A percentile compares a stretch with the other conserved stretches of the same genome.
These are phyloP conservation scores for Cadophora sp. DNA, from an alignment of 2,329 filamentous ascomycete species.

Conservation along the genomic window DNA sequence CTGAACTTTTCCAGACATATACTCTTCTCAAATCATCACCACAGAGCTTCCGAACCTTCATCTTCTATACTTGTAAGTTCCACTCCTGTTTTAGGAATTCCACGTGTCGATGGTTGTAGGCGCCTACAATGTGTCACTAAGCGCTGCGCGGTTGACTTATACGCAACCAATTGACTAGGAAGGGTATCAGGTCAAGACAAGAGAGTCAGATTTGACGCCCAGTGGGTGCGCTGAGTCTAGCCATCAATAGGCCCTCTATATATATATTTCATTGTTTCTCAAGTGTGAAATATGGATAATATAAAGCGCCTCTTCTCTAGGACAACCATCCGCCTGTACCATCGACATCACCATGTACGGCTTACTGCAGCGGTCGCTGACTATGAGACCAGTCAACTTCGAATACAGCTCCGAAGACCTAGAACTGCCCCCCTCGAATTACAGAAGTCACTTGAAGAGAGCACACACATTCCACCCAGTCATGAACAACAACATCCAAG, in stretches of 20 bases:
- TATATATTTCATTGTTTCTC: background rate
- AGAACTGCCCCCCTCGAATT: conserved; percentile 1
- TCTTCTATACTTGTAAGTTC: conserved; percentile 2
- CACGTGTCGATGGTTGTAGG: background rate
- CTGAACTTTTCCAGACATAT: background rate
- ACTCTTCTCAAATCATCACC: background rate
- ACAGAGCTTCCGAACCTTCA: background rate
- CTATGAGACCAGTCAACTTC: conserved; percentile 16
- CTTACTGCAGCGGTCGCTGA: conserved; percentile 24
- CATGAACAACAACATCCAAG: conserved; percentile 35
- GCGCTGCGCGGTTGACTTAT: conserved; percentile 9
- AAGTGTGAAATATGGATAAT: background rate
- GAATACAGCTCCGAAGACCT: conserved; percentile 18
- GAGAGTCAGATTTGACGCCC: background rate
- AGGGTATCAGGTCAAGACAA: background rate
- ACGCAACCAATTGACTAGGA: conserved; percentile 8
- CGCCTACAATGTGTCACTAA: conserved; percentile 17
- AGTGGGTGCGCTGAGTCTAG: conserved; percentile 14
- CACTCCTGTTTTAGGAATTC: background rate
- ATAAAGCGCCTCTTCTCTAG: background rate
- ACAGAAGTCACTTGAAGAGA: conserved; percentile 14
- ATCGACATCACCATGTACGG: conserved; percentile 18
- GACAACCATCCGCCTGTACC: background rate
- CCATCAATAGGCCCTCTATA: background rate
- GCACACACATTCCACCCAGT: conserved; percentile 2